Evolutionary conservation across 306 rosid species (phyloP), one percentile per base, ranked within the genome.

Genomic region (Cucumis hystrix): DNA sequence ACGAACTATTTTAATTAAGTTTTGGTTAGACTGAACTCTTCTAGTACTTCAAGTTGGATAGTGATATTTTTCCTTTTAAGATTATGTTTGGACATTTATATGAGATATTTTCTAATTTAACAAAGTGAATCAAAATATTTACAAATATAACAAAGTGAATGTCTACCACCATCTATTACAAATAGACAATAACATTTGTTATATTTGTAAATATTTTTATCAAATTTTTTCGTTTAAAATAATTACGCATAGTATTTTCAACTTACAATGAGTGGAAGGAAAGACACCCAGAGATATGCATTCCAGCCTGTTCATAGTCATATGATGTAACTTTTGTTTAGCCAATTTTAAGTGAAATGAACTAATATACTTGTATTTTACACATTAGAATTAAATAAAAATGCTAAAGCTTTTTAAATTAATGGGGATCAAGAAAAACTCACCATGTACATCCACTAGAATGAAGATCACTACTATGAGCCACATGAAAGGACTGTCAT

Each of bases 401-500:
- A 2, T 8, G 20, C 11, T 20, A 0, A 20, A 79, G 15, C 43
- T 37, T 37, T 16, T 51, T 39, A 45, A 17, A 54, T 30, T 39
- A 45, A 17, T 54, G 23, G 43, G 2, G 70, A 33, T 33, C 12
- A 33, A 8, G 35, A n/a, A n/a, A 52, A 76, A 41, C 64, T 82
- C 75, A 89, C 92, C 92, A 39, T 89, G 87, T 21, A 86, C 89
- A 61, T 87, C 90, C 21, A 82, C 79, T 3, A 87, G 85, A 69
- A 89, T 78, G 89, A 89, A 87, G 58, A 89, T 78, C 39, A 83
- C 90, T 13, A 86, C 88, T 7, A 83, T 16, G 62, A 85, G 30
- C 92, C 92, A 89, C 90, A 89, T 83, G 79, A 77, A 49, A 62
- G 92, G 87, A 77, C 91, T 88, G 88, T 35, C 51, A 43, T 33